A percentile compares a stretch with the other conserved stretches of the same genome.
Conservation (phyloP, 768 basidiomycete species). For the Trichaptum fuscoviolaceum region DNA sequence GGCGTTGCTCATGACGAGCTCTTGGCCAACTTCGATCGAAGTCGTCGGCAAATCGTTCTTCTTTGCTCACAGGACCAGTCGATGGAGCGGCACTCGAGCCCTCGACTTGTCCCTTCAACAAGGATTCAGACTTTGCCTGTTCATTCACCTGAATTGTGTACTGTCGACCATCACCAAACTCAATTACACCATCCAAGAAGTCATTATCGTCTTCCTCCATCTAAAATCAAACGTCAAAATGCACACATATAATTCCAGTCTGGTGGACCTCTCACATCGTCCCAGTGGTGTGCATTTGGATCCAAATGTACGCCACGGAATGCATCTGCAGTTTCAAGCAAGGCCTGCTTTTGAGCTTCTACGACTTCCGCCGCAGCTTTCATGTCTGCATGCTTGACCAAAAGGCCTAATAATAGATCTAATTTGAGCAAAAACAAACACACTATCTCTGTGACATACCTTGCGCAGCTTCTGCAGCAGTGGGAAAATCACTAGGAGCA, state of each 20-base stretch:
- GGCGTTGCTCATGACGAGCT: slow-evolving; percentile 32
- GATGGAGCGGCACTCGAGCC: slow-evolving; percentile 9
- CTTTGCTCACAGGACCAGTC: slow-evolving; percentile 62
- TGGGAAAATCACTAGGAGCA: slow-evolving; percentile 78
- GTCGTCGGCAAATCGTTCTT: slow-evolving; percentile 88
- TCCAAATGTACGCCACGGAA: slow-evolving; percentile 93
- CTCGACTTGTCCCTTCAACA: slow-evolving; percentile 6
- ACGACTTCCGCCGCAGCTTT: slow-evolving; percentile 49
- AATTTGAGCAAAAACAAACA: not conserved
- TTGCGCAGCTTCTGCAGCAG: slow-evolving; percentile 91
- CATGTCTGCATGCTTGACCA: slow-evolving; percentile 24
- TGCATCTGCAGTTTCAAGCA: slow-evolving; percentile 82
- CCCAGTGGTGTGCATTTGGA: slow-evolving; percentile 96
- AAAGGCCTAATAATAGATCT: slow-evolving; percentile 11
- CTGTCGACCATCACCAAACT: slow-evolving; percentile 92
- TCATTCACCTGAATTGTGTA: slow-evolving; percentile 67
- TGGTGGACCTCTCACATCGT: slow-evolving; percentile 61
- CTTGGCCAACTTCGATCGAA: slow-evolving; percentile 97
- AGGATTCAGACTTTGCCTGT: not conserved
- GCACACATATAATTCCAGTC: not conserved
- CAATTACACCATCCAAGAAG: slow-evolving; percentile 83
- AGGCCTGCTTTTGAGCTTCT: slow-evolving; percentile 52
- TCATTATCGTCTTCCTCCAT: slow-evolving; percentile 93
- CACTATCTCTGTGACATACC: slow-evolving; percentile 38
- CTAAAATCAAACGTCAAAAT: slow-evolving; percentile 31